Base-by-base conservation (phyloP, 306 rosid species). In the Fragaria iinumae region DNA sequence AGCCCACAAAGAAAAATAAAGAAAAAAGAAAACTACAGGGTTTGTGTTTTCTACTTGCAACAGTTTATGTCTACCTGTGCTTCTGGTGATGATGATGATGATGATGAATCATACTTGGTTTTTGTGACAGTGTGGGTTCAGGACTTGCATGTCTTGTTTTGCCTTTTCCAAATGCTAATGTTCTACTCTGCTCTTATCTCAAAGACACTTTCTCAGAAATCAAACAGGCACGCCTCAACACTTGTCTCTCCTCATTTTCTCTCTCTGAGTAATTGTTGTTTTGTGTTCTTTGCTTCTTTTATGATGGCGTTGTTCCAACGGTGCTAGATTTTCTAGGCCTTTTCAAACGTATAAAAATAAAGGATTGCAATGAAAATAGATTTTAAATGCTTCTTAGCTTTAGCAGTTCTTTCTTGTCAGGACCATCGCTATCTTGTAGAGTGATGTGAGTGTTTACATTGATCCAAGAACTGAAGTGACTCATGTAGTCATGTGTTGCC, bases 261-360 rank as follows among this genome's bases (percentile, higher is more conserved):
- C 76, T 45, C 50, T 57, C 71, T 27, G 1, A 11, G 38, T 53
- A 1, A 17, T 41, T 50, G 41, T 17, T 76, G 25, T 72, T 67
- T 45, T 72, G 74, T 76, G 45, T 79, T 86, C 79, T 73, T 74
- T 65, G 78, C 73, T 82, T 36, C 79, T 77, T 73, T 63, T 44
- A 76, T 80, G 85, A 83, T 80, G 70, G 57, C 71, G 73, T 82
- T 60, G 67, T 57, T 81, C 83, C 82, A 80, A 84, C 85, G 83
- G 68, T 48, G 87, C 87, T 81, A 82, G 88, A 82, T 86, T 86
- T 80, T 81, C 86, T 66, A 88, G 87, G 89, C 85, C 69, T 72
- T 65, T 66, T 66, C 48, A 66, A 66, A 34, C 44, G 29, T 6
- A 32, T 16, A 27, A 63, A 34, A 63, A 18, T 11, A 66, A 7